Conservation (phyloP, 2,329 filamentous ascomycete species). For the Trichophyton schoenleinii region DNA sequence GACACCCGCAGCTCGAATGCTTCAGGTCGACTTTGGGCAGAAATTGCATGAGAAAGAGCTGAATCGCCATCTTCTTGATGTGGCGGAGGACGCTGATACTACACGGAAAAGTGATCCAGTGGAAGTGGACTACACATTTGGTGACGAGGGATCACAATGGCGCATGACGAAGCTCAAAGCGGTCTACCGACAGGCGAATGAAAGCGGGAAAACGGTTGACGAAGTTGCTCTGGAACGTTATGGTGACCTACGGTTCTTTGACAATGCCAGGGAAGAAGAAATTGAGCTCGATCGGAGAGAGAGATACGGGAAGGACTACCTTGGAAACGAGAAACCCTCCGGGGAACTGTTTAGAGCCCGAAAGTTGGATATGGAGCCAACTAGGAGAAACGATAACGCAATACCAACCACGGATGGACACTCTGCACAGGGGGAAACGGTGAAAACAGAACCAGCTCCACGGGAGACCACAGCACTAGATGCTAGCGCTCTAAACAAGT, state of each 20-base stretch:
- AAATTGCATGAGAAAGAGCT: constrained; percentile 70
- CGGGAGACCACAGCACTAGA: constrained; percentile 48
- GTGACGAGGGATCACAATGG: constrained; percentile 83
- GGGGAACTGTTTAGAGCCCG: constrained; percentile 77
- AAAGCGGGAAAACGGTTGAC: constrained; percentile 59
- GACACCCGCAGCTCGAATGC: constrained; percentile 27
- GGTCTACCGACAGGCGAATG: constrained; percentile 67
- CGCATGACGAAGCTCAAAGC: constrained; percentile 88
- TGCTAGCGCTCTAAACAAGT: constrained; percentile 68
- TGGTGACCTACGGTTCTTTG: constrained; percentile 70
- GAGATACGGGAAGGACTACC: constrained; percentile 73
- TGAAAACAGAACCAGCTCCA: constrained; percentile 43
- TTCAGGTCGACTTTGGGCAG: constrained; percentile 50
- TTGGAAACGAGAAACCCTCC: constrained; percentile 72
- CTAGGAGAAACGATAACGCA: constrained; percentile 23
- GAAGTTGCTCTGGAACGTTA: constrained; percentile 74
- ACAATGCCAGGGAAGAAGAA: constrained; percentile 85
- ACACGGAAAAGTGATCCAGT: constrained; percentile 39
- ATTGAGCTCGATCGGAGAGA: constrained; percentile 74
- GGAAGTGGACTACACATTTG: constrained; percentile 70
- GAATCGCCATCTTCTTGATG: constrained; percentile 55
- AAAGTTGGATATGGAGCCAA: constrained; percentile 46
- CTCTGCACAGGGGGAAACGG: constrained; percentile 43
- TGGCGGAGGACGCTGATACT: constrained; percentile 44
- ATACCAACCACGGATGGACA: constrained; percentile 23